Percentiles rank a stretch among this genome's conserved stretches.
Evolutionary conservation across 441 rosid genomes (phyloP).

Genomic region (Eutrema salsugineum): DNA sequence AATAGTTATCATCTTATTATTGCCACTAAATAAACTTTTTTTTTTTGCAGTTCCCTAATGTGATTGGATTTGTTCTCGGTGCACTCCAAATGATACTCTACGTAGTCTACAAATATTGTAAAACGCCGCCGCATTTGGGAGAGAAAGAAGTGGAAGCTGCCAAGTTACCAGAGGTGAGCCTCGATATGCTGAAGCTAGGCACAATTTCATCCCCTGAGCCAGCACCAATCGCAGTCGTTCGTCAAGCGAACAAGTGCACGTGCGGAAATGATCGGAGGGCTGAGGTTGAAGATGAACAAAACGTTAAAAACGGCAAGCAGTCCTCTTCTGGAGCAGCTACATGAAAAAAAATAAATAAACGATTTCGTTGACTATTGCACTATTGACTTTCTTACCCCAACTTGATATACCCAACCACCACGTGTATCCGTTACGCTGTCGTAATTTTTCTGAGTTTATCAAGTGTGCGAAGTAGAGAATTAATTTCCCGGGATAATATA

Average conservation of each 20-base stretch:
- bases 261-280: conserved; percentile 23
- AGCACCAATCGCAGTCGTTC: conserved; percentile 7
- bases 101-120: conserved; percentile 35
- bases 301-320: conserved; percentile 22
- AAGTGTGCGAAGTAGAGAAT: conserved; percentile 29
- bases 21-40: neutral
- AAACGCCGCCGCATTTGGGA: conserved; percentile 34
- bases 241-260: conserved; percentile 27
- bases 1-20: neutral
- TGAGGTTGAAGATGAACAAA: conserved; percentile 17
- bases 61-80: conserved; percentile 51
- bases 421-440: conserved; percentile 24
- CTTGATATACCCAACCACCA: conserved; percentile 26
- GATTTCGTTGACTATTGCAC: conserved; percentile 8
- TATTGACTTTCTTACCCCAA: conserved; percentile 24
- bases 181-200: conserved; percentile 33
- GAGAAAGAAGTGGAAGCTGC: conserved; percentile 36
- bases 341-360: neutral
- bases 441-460: conserved; percentile 32
- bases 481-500: neutral
- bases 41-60: conserved; percentile 45
- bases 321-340: conserved; percentile 28
- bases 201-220: conserved; percentile 25
- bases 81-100: conserved; percentile 51
- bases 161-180: conserved; percentile 25